Evolutionary conservation across 2,329 filamentous ascomycete species (phyloP).

Genomic region (Blastomyces gilchristii): DNA sequence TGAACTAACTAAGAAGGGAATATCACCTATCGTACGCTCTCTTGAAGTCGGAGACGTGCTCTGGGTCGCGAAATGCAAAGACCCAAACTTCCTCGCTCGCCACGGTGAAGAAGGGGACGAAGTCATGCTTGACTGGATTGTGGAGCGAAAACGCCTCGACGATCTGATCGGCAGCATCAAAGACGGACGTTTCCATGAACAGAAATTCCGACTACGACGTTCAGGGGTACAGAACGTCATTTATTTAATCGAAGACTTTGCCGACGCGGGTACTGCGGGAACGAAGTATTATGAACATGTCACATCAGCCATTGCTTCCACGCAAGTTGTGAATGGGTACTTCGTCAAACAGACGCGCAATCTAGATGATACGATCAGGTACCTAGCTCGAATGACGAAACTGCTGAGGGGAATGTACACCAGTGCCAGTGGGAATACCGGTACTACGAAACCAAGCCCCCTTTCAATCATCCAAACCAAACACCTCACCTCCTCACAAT

Average conservation of each 20-base stretch:
- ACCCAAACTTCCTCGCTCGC: constrained; percentile 45
- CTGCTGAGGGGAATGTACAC: constrained; percentile 55
- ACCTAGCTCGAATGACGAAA: constrained; percentile 61
- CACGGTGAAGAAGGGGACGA: constrained; percentile 52
- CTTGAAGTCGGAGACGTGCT: constrained; percentile 65
- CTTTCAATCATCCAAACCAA: constrained; percentile 56
- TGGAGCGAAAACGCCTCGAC: constrained; percentile 70
- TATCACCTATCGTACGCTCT: constrained; percentile 55
- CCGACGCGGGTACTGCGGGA: constrained; percentile 37
- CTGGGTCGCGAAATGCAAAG: constrained; percentile 66
- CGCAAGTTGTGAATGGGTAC: constrained; percentile 67
- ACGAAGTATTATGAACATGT: constrained; percentile 55
- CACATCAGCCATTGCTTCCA: constrained; percentile 62
- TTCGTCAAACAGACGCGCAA: constrained; percentile 67
- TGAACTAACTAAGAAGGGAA: constrained; percentile 56
- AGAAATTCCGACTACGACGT: constrained; percentile 67
- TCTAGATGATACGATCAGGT: constrained; percentile 68
- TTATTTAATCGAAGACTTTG: constrained; percentile 68
- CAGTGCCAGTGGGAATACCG: constrained; percentile 11
- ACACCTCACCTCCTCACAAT: constrained; percentile 48
- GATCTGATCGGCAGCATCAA: constrained; percentile 72
- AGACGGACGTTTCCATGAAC: constrained; percentile 72
- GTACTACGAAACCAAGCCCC: constrained; percentile 36
- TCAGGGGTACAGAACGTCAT: constrained; percentile 66
- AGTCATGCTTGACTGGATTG: constrained; percentile 67